A percentile compares a stretch with the other conserved stretches of the same genome.
These are phyloP conservation scores for Elsinoe necatrix DNA, from an alignment of 2,329 filamentous ascomycete species.

Conservation along the genomic window DNA sequence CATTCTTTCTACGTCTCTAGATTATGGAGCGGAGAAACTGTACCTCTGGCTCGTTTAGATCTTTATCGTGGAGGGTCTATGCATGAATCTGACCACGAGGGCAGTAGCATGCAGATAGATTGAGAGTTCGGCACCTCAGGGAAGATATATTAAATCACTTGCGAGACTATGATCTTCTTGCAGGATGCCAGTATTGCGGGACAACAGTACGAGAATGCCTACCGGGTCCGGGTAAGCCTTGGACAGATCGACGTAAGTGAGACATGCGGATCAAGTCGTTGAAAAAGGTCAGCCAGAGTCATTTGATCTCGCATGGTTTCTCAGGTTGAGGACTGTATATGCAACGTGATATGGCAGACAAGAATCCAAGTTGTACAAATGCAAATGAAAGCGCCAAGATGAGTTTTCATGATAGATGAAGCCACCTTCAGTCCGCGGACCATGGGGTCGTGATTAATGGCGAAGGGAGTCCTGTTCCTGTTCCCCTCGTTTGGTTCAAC, in stretches of 20 bases:
- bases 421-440: not conserved
- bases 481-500: not conserved
- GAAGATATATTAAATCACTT: not conserved
- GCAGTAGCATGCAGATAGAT: not conserved
- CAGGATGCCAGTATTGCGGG: not conserved
- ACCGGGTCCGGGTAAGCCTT: not conserved
- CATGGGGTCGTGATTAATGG: not conserved
- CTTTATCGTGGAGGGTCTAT: not conserved
- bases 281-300: not conserved
- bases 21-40: not conserved
- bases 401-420: constrained; percentile 14
- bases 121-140: not conserved
- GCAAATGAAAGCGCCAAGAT: not conserved
- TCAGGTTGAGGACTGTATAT: not conserved
- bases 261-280: not conserved
- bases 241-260: not conserved
- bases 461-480: constrained; percentile 7
- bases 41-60: not conserved
- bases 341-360: not conserved
- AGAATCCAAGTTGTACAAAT: not conserved
- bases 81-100: not conserved
- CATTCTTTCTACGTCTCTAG: not conserved
- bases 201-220: not conserved
- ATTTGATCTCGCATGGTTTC: not conserved
- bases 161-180: not conserved